A percentile compares a stretch with the other conserved stretches of the same genome.
Conservation (phyloP, 768 basidiomycete species). For the Porphyrellus cyaneotinctus region DNA sequence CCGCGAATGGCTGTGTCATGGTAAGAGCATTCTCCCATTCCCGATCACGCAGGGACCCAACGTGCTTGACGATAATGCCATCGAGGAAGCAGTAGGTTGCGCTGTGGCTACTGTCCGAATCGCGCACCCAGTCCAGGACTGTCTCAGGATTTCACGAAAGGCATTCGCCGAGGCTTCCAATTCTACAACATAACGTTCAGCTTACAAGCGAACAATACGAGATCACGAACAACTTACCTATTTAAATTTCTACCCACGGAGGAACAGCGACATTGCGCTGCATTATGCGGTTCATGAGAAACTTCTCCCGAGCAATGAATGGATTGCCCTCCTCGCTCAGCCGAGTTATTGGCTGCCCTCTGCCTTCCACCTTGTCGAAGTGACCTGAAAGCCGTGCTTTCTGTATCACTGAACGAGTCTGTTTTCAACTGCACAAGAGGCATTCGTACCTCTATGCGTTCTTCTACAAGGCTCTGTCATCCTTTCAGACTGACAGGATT, state of each 20-base stretch:
- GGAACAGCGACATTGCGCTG: conserved; percentile 79
- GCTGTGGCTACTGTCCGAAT: no score
- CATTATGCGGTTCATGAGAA: conserved; percentile 82
- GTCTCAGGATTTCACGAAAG: conserved; percentile 55
- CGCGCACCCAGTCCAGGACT: conserved; percentile 75
- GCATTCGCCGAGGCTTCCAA: no score
- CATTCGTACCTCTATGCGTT: conserved; percentile 64
- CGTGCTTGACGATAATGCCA: no score
- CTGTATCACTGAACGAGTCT: conserved; percentile 31
- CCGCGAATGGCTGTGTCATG: conserved; percentile 64
- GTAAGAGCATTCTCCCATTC: conserved; percentile 71
- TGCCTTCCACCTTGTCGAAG: conserved; percentile 70
- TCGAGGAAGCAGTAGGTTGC: no score
- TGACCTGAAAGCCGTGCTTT: conserved; percentile 62
- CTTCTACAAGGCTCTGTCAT: conserved; percentile 73
- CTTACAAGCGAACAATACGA: not conserved
- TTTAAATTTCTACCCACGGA: conserved; percentile 83
- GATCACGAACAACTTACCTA: no score
- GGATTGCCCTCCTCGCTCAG: conserved; percentile 51
- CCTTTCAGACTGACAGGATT: conserved; percentile 68
- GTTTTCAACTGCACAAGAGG: not conserved
- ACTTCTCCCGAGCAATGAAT: conserved; percentile 73
- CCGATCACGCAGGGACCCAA: no score
- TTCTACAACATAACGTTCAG: conserved; percentile 38
- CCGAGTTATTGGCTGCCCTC: conserved; percentile 47